phyloP scores from a whole-genome alignment of 2,329 filamentous ascomycete genomes.

The Colletotrichum endophyticum region DNA sequence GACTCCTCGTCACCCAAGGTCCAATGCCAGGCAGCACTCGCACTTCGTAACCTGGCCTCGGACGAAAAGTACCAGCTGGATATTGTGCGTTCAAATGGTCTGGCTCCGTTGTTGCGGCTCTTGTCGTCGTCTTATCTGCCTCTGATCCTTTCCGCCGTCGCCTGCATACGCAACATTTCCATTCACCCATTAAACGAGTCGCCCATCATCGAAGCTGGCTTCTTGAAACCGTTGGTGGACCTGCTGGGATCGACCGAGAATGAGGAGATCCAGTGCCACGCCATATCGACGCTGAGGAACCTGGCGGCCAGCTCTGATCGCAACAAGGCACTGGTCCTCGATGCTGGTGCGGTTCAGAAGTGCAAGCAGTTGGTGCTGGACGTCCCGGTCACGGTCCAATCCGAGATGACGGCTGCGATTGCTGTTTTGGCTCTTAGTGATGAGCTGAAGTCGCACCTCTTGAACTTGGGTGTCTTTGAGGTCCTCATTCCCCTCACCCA shows the following conservation, averaged over 20 bases:
- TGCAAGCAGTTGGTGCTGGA: conserved; percentile 96
- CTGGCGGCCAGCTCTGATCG: conserved; percentile 95
- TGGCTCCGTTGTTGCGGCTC: conserved; percentile 84
- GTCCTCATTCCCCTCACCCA: conserved; percentile 94
- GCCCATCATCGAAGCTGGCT: conserved; percentile 97
- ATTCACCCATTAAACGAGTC: conserved; percentile 98
- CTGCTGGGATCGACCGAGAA: conserved; percentile 94
- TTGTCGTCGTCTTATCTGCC: conserved; percentile 95
- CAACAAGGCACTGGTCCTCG: conserved; percentile 96
- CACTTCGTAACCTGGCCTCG: conserved; percentile 91
- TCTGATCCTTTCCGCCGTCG: conserved; percentile 93
- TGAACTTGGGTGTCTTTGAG: conserved; percentile 94
- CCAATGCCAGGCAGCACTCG: conserved; percentile 94
- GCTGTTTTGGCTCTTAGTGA: conserved; percentile 95
- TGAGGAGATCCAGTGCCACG: conserved; percentile 98
- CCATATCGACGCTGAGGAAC: conserved; percentile 95
- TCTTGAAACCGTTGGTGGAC: conserved; percentile 91
- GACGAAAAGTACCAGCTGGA: conserved; percentile 99
- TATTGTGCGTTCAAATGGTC: conserved; percentile 87
- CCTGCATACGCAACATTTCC: conserved; percentile 98
- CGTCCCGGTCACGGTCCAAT: conserved; percentile 93
- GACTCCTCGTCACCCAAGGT: conserved; percentile 97
- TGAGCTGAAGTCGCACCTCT: conserved; percentile 88
- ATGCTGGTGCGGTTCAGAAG: conserved; percentile 96
- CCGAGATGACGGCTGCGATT: conserved; percentile 99